Evolutionary conservation across 2,329 filamentous ascomycete genomes (phyloP).

Genomic region (Thelonectria blattea): DNA sequence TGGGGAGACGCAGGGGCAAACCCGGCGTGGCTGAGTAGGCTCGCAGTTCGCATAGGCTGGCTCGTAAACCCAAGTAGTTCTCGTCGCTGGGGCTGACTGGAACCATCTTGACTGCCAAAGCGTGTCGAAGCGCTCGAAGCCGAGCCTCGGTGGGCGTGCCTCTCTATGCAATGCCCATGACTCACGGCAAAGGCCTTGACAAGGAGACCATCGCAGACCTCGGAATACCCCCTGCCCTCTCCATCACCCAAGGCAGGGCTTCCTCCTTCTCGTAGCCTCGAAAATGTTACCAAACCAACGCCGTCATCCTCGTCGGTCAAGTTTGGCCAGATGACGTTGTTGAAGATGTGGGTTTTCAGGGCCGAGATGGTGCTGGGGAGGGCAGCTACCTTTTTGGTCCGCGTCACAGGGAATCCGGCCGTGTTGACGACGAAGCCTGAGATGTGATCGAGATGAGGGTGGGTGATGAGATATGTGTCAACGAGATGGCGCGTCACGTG

Average conservation of each 20-base stretch:
- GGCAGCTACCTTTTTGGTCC: constrained; percentile 85
- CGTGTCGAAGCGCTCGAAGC: constrained; percentile 57
- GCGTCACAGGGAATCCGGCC: constrained; percentile 78
- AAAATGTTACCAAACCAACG: constrained; percentile 89
- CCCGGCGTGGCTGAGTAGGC: constrained; percentile 42
- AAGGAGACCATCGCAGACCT: constrained; percentile 86
- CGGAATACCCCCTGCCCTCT: constrained; percentile 81
- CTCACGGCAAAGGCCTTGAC: constrained; percentile 87
- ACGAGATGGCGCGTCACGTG: constrained; percentile 81
- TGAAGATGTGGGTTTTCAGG: constrained; percentile 94
- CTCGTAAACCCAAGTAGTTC: constrained; percentile 37
- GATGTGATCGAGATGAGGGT: constrained; percentile 96
- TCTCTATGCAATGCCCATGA: constrained; percentile 87
- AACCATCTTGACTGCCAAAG: constrained; percentile 56
- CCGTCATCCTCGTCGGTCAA: constrained; percentile 95
- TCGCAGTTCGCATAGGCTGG: constrained; percentile 32
- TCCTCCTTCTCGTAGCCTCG: constrained; percentile 86
- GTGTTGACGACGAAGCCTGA: constrained; percentile 93
- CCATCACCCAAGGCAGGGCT: constrained; percentile 84
- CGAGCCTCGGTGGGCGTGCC: constrained; percentile 68
- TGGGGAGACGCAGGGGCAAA: constrained; percentile 37
- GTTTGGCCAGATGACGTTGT: constrained; percentile 98
- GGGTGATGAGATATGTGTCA: constrained; percentile 89
- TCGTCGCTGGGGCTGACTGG: constrained; percentile 39
- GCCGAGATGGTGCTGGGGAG: constrained; percentile 89